Conservation (phyloP, 768 basidiomycete genomes). For the Kwoniella mangroviensis region DNA sequence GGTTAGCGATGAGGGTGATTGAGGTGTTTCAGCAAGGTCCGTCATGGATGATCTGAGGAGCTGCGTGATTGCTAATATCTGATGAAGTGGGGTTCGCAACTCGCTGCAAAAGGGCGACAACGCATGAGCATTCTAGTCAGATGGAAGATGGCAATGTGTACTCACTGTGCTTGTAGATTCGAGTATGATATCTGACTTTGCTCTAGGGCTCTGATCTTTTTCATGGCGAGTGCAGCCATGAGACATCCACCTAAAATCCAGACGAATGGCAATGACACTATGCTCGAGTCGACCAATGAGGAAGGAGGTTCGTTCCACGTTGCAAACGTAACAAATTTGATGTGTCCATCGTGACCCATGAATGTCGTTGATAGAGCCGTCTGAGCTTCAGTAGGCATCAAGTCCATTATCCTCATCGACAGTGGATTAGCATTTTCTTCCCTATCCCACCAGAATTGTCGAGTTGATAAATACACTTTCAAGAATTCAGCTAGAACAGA, state of each 20-base stretch:
- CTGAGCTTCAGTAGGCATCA: slow-evolving; percentile 40
- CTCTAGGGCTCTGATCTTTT: slow-evolving; percentile 44
- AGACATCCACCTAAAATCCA: slow-evolving; percentile 45
- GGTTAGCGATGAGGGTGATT: slow-evolving; percentile 15
- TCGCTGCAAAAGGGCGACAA: slow-evolving; percentile 32
- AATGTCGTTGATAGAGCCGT: slow-evolving; percentile 36
- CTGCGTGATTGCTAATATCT: slow-evolving; percentile 52
- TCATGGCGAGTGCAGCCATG: slow-evolving; percentile 44
- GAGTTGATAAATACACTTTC: slow-evolving; percentile 24
- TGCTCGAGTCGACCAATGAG: slow-evolving; percentile 36
- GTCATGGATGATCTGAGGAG: slow-evolving; percentile 45
- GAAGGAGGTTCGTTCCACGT: slow-evolving; percentile 46
- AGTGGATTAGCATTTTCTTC: slow-evolving; percentile 34
- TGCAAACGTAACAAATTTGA: slow-evolving; percentile 42
- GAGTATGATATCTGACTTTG: slow-evolving; percentile 50
- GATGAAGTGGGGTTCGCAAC: slow-evolving; percentile 53
- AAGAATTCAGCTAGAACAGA: slow-evolving; percentile 31
- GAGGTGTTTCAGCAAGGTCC: slow-evolving; percentile 38
- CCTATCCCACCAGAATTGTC: slow-evolving; percentile 47
- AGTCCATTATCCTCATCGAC: slow-evolving; percentile 28
- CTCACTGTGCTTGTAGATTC: slow-evolving; percentile 55
- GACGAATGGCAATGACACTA: slow-evolving; percentile 37
- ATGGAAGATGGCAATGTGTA: not conserved
- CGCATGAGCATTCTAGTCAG: not conserved
- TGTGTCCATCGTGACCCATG: slow-evolving; percentile 40